Percentiles rank a stretch among this genome's conserved stretches.
Conservation (phyloP, 495 filamentous ascomycete species). For the Neurospora discreta region DNA sequence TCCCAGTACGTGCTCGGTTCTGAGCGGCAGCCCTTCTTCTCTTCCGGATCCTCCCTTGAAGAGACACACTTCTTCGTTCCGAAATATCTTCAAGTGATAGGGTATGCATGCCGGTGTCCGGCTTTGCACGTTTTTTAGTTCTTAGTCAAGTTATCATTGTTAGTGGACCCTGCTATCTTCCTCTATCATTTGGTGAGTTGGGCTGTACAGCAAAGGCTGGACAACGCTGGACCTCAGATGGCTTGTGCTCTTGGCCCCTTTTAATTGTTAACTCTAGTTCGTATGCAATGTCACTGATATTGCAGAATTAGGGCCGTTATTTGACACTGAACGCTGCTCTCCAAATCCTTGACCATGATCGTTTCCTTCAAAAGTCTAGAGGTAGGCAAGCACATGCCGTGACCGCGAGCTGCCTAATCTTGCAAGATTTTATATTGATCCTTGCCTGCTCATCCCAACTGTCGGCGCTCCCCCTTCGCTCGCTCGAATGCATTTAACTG, state of each 20-base stretch:
- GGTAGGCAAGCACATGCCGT: not conserved
- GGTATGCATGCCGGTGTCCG: not conserved
- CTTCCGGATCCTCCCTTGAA: not conserved
- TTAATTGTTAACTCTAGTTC: not conserved
- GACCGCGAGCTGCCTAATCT: not conserved
- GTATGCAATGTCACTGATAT: not conserved
- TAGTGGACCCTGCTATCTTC: not conserved
- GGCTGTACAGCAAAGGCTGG: not conserved
- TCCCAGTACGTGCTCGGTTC: not conserved
- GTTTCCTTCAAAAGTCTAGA: not conserved
- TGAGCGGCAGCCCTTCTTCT: not conserved
- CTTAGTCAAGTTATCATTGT: not conserved
- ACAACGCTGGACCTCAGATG: not conserved
- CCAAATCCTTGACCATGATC: not conserved
- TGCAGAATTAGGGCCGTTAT: not conserved
- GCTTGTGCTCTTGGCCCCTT: not conserved
- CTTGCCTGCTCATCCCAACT: not conserved
- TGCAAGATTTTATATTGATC: not conserved
- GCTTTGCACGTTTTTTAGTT: not conserved
- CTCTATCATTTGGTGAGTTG: not conserved
- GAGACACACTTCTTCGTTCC: not conserved
- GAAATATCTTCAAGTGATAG: not conserved
- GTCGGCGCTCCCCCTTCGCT: not conserved
- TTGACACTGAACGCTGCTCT: not conserved
- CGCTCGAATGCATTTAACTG: too few relatives aligned